Conservation (phyloP, 163 green algal genomes). For the Chloromonas sp. region DNA sequence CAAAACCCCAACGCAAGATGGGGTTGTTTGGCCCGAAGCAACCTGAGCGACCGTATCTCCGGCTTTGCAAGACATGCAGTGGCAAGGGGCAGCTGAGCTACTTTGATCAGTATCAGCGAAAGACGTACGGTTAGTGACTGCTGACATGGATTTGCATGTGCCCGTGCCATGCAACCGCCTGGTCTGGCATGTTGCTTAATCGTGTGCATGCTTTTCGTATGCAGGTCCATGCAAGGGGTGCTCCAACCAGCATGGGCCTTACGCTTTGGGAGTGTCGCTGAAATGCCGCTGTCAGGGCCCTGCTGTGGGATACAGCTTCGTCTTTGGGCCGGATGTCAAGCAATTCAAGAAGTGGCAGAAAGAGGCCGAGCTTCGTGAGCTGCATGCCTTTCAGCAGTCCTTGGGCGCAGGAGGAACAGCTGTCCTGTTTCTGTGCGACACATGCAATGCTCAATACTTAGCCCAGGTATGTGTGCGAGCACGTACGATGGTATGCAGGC, state of each 20-base stretch:
- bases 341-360: neutral
- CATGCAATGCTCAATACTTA: neutral
- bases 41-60: neutral
- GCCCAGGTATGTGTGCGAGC: neutral
- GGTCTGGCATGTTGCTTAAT: no score
- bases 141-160: neutral
- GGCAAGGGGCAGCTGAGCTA: neutral
- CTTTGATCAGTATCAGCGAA: neutral
- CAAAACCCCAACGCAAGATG: no score
- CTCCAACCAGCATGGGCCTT: neutral
- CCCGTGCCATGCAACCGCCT: no score
- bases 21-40: no score
- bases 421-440: neutral
- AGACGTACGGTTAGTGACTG: neutral
- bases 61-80: neutral
- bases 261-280: neutral
- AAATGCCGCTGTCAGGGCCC: neutral
- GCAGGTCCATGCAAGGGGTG: neutral
- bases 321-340: neutral
- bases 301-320: neutral
- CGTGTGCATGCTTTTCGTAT: neutral
- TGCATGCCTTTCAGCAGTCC: neutral
- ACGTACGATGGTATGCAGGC: no score
- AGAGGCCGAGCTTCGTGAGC: neutral
- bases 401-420: neutral